These are phyloP conservation scores for Camellia japonica DNA, from an alignment of 148 eudicot species.

Conservation along the genomic window DNA sequence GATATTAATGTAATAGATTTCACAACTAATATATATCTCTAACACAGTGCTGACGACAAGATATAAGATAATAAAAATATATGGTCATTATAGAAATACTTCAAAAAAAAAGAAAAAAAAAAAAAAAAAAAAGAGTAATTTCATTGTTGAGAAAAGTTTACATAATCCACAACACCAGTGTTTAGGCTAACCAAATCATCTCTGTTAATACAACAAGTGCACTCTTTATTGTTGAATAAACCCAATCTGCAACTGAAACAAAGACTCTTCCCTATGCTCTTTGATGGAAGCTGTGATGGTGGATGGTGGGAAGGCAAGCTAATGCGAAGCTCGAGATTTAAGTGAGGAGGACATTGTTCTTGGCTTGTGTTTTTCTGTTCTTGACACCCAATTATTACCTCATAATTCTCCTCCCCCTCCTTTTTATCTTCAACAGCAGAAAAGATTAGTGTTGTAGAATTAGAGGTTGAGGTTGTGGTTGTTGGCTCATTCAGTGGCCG, in stretches of 20 bases:
- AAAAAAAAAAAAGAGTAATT: not conserved
- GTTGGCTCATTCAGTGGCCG: constrained; percentile 40
- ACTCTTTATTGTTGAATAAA: constrained; percentile 42
- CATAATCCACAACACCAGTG: constrained; percentile 44
- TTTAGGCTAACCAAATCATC: constrained; percentile 62
- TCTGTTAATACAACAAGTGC: constrained; percentile 40
- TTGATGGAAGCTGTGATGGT: constrained; percentile 16
- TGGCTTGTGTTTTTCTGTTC: constrained; percentile 9
- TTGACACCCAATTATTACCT: not conserved
- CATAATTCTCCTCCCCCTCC: not conserved
- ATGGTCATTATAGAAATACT: no score
- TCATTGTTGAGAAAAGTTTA: constrained; percentile 27
- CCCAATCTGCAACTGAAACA: constrained; percentile 63
- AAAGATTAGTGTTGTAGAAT: constrained; percentile 45
- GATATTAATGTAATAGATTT: no score
- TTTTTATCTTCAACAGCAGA: constrained; percentile 17
- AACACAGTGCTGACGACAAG: no score
- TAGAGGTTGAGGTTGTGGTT: not conserved
- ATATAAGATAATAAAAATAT: no score
- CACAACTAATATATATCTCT: no score
- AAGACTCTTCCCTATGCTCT: constrained; percentile 23
- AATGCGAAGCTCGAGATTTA: constrained; percentile 66
- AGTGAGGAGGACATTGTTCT: constrained; percentile 45
- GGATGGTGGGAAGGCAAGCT: constrained; percentile 45
- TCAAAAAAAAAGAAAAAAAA: no score